Evolutionary conservation across 257 asterid species (phyloP), one percentile per base, ranked within the genome.

Genomic region (Paulownia fortunei): DNA sequence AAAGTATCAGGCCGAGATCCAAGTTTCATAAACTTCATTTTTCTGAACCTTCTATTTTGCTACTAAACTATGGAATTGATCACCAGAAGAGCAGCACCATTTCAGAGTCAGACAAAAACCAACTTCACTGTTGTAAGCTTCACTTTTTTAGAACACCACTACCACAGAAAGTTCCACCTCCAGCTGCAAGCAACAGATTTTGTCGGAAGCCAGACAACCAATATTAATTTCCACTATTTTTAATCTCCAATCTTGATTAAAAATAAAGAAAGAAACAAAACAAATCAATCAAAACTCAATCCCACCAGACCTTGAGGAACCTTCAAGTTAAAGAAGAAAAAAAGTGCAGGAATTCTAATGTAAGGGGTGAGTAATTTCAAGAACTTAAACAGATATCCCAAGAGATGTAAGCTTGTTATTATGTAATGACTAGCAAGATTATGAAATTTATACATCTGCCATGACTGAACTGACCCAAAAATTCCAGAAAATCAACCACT

Each of bases 11-110:
- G 88, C 5, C 87, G 82, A 80, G 88, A 81, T 78, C 94, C 90
- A 49, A 87, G 90, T 80, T 89, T 89, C 90, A 89, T 89, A 64
- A 87, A 89, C 89, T 89, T 87, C 92, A 89, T 79, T 47, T 73
- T 2, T 52, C 59, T 15, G 60, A 36, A 54, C 56, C 34, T 74
- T 37, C 64, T 30, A 15, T 47, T 67, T 34, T 39, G 51, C 37
- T 24, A 12, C 52, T 41, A 69, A 81, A 63, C 42, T 39, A 13
- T 26, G 70, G 58, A 49, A 60, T 49, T 37, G 82, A 72, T 81
- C 80, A 81, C 58, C 51, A 79, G 60, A 59, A 59, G 21, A 51
- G 44, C 11, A 70, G 10, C 78, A 66, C 24, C 83, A 87, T 81
- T 69, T 52, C 63, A 78, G 78, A 73, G 63, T 70, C 77, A 79